Conservation (phyloP, 345 rosid genomes). For the Eucalyptus urophylla region DNA sequence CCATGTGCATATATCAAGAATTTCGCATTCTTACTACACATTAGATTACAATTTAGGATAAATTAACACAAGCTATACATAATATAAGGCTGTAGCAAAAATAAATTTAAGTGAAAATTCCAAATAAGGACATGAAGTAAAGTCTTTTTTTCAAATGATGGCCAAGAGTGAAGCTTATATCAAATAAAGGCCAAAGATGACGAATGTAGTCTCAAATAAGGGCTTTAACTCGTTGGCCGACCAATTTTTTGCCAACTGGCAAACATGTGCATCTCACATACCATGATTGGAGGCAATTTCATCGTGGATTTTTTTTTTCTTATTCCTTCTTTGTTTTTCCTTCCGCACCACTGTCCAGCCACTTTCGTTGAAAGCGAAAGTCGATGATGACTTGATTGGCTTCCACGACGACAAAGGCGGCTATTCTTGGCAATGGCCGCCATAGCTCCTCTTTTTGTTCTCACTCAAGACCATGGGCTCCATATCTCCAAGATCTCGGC, state of each 20-base stretch:
- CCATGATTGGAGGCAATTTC: not conserved
- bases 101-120: no score
- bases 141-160: no score
- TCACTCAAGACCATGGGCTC: not conserved
- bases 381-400: not conserved
- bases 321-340: not conserved
- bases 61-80: no score
- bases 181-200: not conserved
- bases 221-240: not conserved
- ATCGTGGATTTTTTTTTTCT: no score
- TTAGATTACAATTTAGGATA: no score
- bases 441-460: not conserved
- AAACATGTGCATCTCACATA: not conserved
- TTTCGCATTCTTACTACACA: no score
- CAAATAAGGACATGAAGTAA: no score
- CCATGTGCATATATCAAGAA: no score
- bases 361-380: not conserved
- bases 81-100: no score
- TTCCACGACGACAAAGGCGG: not conserved
- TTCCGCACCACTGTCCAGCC: not conserved
- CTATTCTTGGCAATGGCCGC: not conserved
- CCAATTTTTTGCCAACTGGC: not conserved
- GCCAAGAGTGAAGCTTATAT: not conserved
- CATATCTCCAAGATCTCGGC: not conserved
- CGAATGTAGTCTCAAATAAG: not conserved